Percentiles rank a stretch among this genome's conserved stretches.
Evolutionary conservation across 352 stramenopile species (phyloP).

Genomic region (Pythium dissotocum): DNA sequence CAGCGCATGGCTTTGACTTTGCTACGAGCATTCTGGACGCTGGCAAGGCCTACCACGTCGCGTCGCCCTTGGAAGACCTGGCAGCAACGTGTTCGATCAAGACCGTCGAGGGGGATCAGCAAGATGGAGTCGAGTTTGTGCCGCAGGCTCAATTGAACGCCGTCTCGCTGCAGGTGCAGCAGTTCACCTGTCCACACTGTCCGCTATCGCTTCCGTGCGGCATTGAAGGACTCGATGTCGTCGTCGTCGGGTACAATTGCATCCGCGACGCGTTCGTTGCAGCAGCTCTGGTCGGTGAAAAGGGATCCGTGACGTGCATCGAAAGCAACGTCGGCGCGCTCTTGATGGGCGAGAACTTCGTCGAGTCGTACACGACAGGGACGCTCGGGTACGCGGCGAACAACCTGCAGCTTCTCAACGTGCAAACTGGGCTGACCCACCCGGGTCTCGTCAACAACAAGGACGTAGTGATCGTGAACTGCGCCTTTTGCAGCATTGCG

Average conservation of each 20-base stretch:
- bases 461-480: constrained; percentile 48
- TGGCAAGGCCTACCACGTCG: not conserved
- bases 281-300: constrained; percentile 37
- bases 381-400: constrained; percentile 31
- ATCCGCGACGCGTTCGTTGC: constrained; percentile 48
- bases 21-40: not conserved
- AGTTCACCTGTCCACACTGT: constrained; percentile 30
- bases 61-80: not conserved
- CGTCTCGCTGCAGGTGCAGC: constrained; percentile 30
- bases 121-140: constrained; percentile 4
- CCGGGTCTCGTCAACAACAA: not conserved
- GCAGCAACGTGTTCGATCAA: not conserved
- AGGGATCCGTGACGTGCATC: constrained; percentile 45
- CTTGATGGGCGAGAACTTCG: not conserved
- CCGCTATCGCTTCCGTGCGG: constrained; percentile 19
- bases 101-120: not conserved
- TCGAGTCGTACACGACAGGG: constrained; percentile 12
- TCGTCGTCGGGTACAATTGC: constrained; percentile 45
- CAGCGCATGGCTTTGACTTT: not conserved
- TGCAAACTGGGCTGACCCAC: constrained; percentile 3
- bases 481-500: constrained; percentile 39
- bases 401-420: constrained; percentile 34
- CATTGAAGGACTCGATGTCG: constrained; percentile 42
- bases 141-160: not conserved
- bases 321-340: constrained; percentile 32